phyloP scores from a whole-genome alignment of 345 rosid genomes.

The Luvunga scandens region DNA sequence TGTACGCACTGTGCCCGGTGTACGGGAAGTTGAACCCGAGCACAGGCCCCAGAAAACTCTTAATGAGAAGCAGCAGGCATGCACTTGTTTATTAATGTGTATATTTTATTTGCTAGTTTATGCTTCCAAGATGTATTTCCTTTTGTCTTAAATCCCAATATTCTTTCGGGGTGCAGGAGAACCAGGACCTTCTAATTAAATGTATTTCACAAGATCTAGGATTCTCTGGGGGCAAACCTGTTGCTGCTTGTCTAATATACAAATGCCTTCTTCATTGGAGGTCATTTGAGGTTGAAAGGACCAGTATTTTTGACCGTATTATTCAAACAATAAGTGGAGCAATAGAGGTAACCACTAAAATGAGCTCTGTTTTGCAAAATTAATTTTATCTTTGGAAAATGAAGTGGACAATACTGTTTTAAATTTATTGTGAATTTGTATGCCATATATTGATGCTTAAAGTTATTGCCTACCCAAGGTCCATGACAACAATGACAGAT shows the following conservation, averaged over 20 bases:
- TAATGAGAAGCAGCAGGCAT: conserved; percentile 92
- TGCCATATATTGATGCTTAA: conserved; percentile 19
- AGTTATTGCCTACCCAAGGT: conserved; percentile 39
- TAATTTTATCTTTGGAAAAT: not conserved
- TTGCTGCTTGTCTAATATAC: conserved; percentile 91
- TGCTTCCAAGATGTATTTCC: not conserved
- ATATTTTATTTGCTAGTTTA: not conserved
- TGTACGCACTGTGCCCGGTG: conserved; percentile 16
- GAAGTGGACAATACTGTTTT: not conserved
- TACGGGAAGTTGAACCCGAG: conserved; percentile 67
- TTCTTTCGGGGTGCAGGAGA: conserved; percentile 58
- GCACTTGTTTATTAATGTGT: not conserved
- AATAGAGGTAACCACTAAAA: conserved; percentile 54
- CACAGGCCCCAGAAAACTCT: conserved; percentile 85
- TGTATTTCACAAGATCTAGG: conserved; percentile 86
- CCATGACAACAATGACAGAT: conserved; percentile 69
- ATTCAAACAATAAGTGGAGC: conserved; percentile 82
- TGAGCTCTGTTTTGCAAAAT: not conserved
- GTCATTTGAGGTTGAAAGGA: conserved; percentile 91
- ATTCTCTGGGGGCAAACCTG: conserved; percentile 78
- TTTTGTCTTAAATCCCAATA: not conserved
- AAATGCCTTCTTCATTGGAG: conserved; percentile 94
- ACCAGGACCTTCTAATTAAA: conserved; percentile 77
- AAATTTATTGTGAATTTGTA: conserved; percentile 2
- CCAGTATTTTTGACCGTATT: conserved; percentile 78